Evolutionary conservation across 2,329 filamentous ascomycete genomes (phyloP).

Genomic region (Immersiporthe knoxdaviesiana): DNA sequence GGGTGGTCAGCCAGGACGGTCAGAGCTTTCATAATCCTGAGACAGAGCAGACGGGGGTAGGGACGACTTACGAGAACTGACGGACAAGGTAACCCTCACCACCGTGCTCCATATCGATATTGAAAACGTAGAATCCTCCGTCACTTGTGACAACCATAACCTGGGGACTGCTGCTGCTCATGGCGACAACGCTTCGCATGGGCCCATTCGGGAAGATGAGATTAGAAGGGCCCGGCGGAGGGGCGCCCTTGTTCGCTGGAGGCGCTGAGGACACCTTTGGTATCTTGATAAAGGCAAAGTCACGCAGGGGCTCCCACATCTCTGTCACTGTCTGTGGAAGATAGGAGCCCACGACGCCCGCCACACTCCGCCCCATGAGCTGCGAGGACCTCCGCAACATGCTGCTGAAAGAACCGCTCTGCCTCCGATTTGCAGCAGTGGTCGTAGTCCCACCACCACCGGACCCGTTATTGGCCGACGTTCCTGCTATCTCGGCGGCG

Average conservation of each 20-base stretch:
- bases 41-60: no score
- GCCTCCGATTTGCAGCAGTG: conserved; percentile 46
- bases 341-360: conserved; percentile 87
- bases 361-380: conserved; percentile 86
- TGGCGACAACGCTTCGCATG: conserved; percentile 89
- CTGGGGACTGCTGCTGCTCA: conserved; percentile 92
- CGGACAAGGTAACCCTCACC: conserved; percentile 91
- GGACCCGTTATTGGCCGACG: conserved; percentile 32
- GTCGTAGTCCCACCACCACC: conserved; percentile 33
- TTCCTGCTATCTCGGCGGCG: conserved; percentile 43
- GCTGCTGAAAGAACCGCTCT: conserved; percentile 81
- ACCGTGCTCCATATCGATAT: conserved; percentile 90
- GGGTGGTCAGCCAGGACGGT: neutral
- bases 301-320: conserved; percentile 94
- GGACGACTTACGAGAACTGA: conserved; percentile 81
- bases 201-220: conserved; percentile 45
- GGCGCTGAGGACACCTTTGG: conserved; percentile 59
- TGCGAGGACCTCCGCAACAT: conserved; percentile 94
- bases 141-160: conserved; percentile 99
- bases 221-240: conserved; percentile 32
- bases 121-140: conserved; percentile 92
- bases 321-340: conserved; percentile 91
- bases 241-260: conserved; percentile 33
- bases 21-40: no score
- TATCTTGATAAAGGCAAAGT: conserved; percentile 96